A percentile compares a stretch with the other conserved stretches of the same genome.
These are phyloP conservation scores for Sporothrix variecibatus DNA, from an alignment of 2,329 filamentous ascomycete genomes.

Conservation along the genomic window DNA sequence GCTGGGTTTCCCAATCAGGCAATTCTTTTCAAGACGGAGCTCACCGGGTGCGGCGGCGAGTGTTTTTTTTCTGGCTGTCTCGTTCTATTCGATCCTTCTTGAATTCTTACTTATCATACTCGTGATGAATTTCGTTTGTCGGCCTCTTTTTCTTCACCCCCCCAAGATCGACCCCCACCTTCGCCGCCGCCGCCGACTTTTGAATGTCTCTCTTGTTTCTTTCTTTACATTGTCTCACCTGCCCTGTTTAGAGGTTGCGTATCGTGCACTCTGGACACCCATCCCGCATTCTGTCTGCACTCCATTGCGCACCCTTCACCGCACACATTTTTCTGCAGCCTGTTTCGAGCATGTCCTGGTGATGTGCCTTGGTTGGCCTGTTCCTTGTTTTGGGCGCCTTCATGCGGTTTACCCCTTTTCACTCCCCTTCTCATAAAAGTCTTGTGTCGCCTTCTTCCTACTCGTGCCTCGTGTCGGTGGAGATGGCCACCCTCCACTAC, in stretches of 20 bases:
- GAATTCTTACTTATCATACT: not conserved
- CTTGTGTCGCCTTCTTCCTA: slow-evolving; percentile 9
- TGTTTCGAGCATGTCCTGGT: not conserved
- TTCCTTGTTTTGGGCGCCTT: not conserved
- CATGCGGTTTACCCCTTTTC: not conserved
- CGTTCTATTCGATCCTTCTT: not conserved
- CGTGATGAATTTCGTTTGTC: not conserved
- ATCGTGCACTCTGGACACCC: not conserved
- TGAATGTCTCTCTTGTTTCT: not conserved
- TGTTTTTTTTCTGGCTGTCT: not conserved
- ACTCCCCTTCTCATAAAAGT: not conserved
- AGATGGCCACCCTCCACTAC: not conserved
- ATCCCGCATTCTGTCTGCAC: not conserved
- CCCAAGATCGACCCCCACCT: not conserved
- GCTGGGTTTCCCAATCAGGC: not conserved
- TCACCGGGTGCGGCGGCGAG: not conserved
- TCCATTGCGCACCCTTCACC: not conserved
- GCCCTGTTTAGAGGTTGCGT: not conserved
- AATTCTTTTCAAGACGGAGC: not conserved
- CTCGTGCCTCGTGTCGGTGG: slow-evolving; percentile 8
- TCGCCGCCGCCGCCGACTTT: not conserved
- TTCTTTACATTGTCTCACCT: not conserved
- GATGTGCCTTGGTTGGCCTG: not conserved
- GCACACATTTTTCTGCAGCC: not conserved
- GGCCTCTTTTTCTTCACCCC: not conserved